Base-by-base conservation (phyloP, 2,329 filamentous ascomycete species). In the Escovopsis sp. region DNA sequence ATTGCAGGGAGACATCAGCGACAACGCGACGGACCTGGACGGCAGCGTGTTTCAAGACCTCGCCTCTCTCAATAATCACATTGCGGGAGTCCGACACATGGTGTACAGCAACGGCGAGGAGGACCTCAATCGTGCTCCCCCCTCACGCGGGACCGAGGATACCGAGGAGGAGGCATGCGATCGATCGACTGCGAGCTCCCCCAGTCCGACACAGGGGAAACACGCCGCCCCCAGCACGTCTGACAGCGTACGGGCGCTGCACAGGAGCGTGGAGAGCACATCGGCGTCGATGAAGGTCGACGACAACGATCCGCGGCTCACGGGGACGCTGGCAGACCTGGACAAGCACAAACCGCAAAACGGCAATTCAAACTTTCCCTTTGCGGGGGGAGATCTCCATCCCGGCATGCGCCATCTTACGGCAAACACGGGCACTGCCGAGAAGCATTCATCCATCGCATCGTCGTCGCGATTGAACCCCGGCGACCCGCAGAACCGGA, bases 391-490 rank as follows among this genome's bases (percentile, higher is more conserved):
- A 43, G 62, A 59, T 43, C 60, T 57, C 47, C 61, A 63, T 50
- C 60, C 60, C 58, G 68, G 54, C 58, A 30, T 30, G 7, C 27
- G 27, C 27, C 27, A 30, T 8, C 70, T 54, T 39, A 69, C 74
- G 51, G 67, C 76, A 44, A 73, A 74, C 46, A 71, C 71, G 39
- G 69, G 78, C 41, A 80, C 81, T 14, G 83, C 84, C 43, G 84
- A 91, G 57, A 88, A 88, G 58, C 68, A 94, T n/a, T 79, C 83
- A 6, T 94, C 87, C 0, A 75, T 75, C 40, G 79, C 79, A 29
- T 87, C 84, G 4, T 84, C 86, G 8, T 85, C 85, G 2, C 72
- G 71, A 37, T 68, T 83, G 39, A 61, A 67, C 34, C 65, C 67
- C 2, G 53, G 61, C n/a, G 70, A 76, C 45, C 57, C 57, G 5